Base-by-base conservation (phyloP, 2,329 filamentous ascomycete genomes). In the Cladosporium colombiae region DNA sequence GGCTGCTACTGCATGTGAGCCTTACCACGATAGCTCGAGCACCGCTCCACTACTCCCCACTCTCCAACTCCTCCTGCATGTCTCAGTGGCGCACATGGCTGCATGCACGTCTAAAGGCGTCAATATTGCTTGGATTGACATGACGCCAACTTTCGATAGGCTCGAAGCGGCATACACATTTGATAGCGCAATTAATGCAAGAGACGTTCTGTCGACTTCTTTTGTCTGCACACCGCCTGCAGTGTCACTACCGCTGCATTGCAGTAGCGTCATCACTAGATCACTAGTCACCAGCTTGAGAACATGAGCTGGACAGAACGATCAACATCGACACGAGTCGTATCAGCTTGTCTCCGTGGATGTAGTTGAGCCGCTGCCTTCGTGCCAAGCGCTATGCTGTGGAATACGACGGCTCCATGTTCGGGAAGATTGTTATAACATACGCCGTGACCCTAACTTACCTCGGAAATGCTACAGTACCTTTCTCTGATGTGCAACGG, bases 71-170 rank as follows among this genome's bases (percentile, higher is more conserved):
- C 21, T 53, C 18, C 50, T 29, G 50, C 23, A 53, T 53, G 50
- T 53, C 27, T 27, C 50, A 29, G 27, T 53, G 50, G 50, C 50
- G 27, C 50, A 53, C 25, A 53, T 53, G 50, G 50, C 50, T 53
- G 50, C 31, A 46, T 46, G 40, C 40, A 46, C n/a, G 40, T 21
- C n/a, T 46, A 46, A 46, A 46, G 40, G n/a, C 40, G n/a, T 46
- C 40, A 46, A 46, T 46, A 46, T 46, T 46, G 40, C 40, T 46
- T 46, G 40, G 40, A 13, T 18, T 21, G 40, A 23, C n/a, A 46
- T 46, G 40, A 18, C 40, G n/a, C 40, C n/a, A 46, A 46, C 40
- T 46, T 11, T 46, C 40, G 40, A 46, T 21, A 21, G 40, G n/a
- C 40, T 46, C 33, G 40, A n/a, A 46, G n/a, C 40, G 40, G 40